Conservation (phyloP, 106 monocot genomes). For the Triglochin maritima region DNA sequence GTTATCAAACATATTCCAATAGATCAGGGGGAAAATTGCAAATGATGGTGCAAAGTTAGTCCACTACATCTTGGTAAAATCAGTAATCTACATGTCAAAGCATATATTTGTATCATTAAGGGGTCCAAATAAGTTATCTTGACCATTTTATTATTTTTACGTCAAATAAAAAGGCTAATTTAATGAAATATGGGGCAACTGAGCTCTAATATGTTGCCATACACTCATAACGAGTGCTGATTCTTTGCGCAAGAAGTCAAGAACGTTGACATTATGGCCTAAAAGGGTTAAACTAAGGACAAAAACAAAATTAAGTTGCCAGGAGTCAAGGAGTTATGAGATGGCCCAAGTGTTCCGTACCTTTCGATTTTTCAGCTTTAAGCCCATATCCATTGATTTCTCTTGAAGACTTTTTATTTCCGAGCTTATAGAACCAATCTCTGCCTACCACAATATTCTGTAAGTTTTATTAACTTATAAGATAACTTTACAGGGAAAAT, state of each 20-base stretch:
- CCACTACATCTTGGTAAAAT: neutral
- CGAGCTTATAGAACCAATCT: conserved; percentile 99
- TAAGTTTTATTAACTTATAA: conserved; percentile 23
- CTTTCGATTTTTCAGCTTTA: conserved; percentile 98
- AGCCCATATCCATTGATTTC: conserved; percentile 98
- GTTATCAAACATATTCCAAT: neutral
- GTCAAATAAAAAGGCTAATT: no score
- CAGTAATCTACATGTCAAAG: neutral
- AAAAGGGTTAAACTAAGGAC: no score
- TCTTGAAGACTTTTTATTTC: conserved; percentile 96
- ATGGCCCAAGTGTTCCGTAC: conserved; percentile 16
- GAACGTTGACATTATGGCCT: no score
- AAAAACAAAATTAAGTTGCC: no score
- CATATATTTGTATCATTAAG: no score
- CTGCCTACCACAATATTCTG: conserved; percentile 43
- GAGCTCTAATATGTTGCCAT: no score
- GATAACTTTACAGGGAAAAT: neutral
- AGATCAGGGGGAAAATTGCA: neutral
- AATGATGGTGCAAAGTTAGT: neutral
- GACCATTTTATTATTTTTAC: no score
- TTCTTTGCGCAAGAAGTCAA: no score
- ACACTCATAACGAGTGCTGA: no score
- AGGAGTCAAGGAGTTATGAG: neutral
- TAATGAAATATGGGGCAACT: no score
- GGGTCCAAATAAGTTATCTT: no score